Base-by-base conservation (phyloP, 1,284 basidiomycete species). In the Neonothopanus nambi region DNA sequence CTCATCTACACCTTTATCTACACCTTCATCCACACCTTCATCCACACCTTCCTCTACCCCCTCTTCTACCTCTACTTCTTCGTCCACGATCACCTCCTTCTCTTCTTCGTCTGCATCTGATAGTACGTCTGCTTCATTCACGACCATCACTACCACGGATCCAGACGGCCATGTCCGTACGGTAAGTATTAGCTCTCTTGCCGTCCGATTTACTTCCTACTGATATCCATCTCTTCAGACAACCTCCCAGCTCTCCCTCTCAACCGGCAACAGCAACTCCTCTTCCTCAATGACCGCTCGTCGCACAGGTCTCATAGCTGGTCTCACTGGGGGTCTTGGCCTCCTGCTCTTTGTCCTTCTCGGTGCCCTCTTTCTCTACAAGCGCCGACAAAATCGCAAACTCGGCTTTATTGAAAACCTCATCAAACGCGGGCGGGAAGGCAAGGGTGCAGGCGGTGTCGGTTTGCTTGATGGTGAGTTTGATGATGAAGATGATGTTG, bases 251-350 rank as follows among this genome's bases (percentile, higher is more conserved):
- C n/a, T 38, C 44, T 20, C 52, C 8, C 52, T 52, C 5, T 12
- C 46, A 67, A 67, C 55, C 64, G 23, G 50, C 57, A 28, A 60
- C 60, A 18, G 62, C 64, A 24, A 35, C 48, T 50, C 21, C 43
- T 43, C 33, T 23, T 17, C 24, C 17, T 23, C 24, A n/a, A 54
- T 45, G 56, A 59, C 40, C 3, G 43, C 55, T 1, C 36, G 65
- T 3, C 72, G 71, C 42, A 73, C 72, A 0, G 70, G 70, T 45
- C 67, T 80, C 56, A 79, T 82, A 37, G 73, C 71, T 0, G 80
- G 80, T 7, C 65, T 70, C 3, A 70, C 76, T 41, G 71, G 45
- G 2, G 55, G 74, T 17, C 66, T 70, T 6, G 68, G 66, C 0
- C 53, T 79, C 46, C 50, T 80, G 24, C 63, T 75, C 51, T 54